phyloP scores from a whole-genome alignment of 495 filamentous ascomycete species.

The Aspergillus incahuasiensis region DNA sequence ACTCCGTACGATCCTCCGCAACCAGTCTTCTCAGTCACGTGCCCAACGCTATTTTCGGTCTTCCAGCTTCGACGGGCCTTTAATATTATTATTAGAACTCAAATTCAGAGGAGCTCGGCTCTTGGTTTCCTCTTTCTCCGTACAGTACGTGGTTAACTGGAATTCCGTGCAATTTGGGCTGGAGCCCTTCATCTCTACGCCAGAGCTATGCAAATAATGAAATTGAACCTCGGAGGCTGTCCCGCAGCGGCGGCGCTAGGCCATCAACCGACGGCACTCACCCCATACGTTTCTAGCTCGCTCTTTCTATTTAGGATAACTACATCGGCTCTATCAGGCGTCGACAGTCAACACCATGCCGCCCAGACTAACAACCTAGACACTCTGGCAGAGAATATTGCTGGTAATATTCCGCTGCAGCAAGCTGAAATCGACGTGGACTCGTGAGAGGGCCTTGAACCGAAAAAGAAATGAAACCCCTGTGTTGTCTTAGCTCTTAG shows the following conservation, averaged over 20 bases:
- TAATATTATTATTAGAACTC: slow-evolving; percentile 1
- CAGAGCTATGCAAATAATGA: not conserved
- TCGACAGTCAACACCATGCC: not conserved
- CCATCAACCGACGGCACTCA: not conserved
- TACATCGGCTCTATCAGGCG: too few relatives aligned
- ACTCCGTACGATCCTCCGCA: not conserved
- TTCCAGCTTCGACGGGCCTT: not conserved
- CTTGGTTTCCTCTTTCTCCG: not conserved
- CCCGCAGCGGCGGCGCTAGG: not conserved
- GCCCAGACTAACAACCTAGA: not conserved
- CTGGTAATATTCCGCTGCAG: slow-evolving; percentile 7
- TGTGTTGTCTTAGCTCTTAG: slow-evolving; percentile 9
- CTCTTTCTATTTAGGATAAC: not conserved
- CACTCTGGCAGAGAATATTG: not conserved
- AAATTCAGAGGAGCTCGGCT: not conserved
- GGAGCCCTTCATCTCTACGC: slow-evolving; percentile 1
- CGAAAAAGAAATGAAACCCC: slow-evolving; percentile 14
- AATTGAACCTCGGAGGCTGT: slow-evolving; percentile 1
- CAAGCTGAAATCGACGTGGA: slow-evolving; percentile 19
- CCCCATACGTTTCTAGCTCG: not conserved
- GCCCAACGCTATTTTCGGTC: not conserved
- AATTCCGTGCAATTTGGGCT: not conserved
- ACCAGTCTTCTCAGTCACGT: not conserved
- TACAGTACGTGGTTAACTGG: not conserved
- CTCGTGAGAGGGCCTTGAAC: slow-evolving; percentile 12